Evolutionary conservation across 371 early-diverging fungal genomes (phyloP), one percentile per base, ranked within the genome.

Genomic region (Parasitella parasitica): DNA sequence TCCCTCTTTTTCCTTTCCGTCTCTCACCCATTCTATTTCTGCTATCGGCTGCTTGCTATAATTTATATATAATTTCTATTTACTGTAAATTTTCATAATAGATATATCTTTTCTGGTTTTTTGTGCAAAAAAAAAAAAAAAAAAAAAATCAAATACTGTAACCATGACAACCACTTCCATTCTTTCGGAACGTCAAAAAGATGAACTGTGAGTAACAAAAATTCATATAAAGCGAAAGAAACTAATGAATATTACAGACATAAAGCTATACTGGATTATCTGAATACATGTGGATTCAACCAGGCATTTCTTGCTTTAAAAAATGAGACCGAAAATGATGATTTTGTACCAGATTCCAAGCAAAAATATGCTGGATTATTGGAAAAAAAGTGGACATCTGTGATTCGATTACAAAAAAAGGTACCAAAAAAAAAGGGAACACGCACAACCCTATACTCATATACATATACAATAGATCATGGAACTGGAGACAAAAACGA

Each of bases 341-440:
- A 89, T 54, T 93, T 88, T 63, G 75, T 75, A 22, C 81, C 88
- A 4, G 92, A 88, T 66, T 90, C 90, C 18, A 90, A 87, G 66
- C 87, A 89, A 71, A 87, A 89, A 57, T 91, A 91, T 69, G 82
- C 94, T 48, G 92, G 92, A 49, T 69, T 96, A 38, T 78, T 97
- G 57, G 95, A 95, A 70, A 95, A 95, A 75, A 97, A 97, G 66
- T 97, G 97, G 97, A 91, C 91, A 6, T 92, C 94, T 13, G 92
- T 95, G 11, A 89, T 95, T 62, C 84, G 97, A 18, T 74, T 96
- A 64, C 97, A 96, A 65, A 91, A 91, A 66, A 96, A 95, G 88
- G 92, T 89, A 72, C 30, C 34, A n/a, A 54, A 57, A 39, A 5
- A 52, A 46, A 39, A 37, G n/a, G 32, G 5, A 6, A 32, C 4